These are phyloP conservation scores for Populus hybrid DNA, from an alignment of 441 rosid genomes.

Conservation along the genomic window DNA sequence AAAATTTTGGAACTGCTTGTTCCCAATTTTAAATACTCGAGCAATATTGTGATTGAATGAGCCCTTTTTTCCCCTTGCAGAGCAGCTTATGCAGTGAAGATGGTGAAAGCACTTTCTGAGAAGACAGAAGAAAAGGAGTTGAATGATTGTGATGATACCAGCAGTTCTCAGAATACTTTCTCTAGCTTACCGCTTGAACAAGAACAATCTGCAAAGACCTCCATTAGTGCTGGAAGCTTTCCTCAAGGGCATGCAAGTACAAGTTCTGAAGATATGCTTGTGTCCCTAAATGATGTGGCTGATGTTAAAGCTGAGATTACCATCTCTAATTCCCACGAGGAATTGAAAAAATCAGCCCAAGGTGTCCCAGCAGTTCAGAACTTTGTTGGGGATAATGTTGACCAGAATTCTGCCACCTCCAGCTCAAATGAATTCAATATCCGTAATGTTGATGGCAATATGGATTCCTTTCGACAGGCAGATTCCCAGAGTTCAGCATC, in stretches of 20 bases:
- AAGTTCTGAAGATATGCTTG: conserved; percentile 75
- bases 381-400: conserved; percentile 48
- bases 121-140: conserved; percentile 79
- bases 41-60: not conserved
- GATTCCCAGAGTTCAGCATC: conserved; percentile 80
- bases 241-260: conserved; percentile 87
- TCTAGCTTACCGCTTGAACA: conserved; percentile 90
- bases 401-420: conserved; percentile 48
- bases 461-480: conserved; percentile 42
- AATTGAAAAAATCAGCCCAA: conserved; percentile 43
- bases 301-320: conserved; percentile 52
- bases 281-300: conserved; percentile 39
- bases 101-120: conserved; percentile 80
- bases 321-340: conserved; percentile 41
- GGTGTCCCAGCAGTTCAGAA: conserved; percentile 49
- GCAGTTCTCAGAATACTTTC: conserved; percentile 81
- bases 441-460: conserved; percentile 38
- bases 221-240: conserved; percentile 88
- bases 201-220: conserved; percentile 80
- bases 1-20: not conserved
- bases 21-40: not conserved
- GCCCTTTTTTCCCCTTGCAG: conserved; percentile 41
- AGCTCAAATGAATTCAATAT: conserved; percentile 51
- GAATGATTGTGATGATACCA: conserved; percentile 72
- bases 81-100: conserved; percentile 88